These are phyloP conservation scores for Fusarium coicis DNA, from an alignment of 2,329 filamentous ascomycete species.

Conservation along the genomic window DNA sequence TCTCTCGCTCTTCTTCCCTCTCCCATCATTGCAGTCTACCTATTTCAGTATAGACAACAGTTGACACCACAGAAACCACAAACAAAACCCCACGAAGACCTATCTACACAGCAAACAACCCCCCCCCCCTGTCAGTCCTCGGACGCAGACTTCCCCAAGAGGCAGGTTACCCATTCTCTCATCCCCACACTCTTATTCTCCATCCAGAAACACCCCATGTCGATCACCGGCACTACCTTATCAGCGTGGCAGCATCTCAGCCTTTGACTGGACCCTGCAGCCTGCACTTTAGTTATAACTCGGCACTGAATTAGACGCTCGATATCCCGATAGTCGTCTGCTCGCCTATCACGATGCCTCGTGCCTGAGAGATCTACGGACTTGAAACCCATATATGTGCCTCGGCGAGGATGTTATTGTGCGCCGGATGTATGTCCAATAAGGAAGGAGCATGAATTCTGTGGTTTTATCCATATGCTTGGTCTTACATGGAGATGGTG, in stretches of 20 bases:
- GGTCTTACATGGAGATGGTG: background rate
- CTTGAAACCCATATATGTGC: conserved; percentile 14
- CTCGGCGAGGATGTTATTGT: conserved; percentile 24
- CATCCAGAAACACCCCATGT: background rate
- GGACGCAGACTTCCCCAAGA: conserved; percentile 29
- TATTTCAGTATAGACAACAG: background rate
- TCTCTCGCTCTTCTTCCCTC: background rate
- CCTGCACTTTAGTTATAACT: background rate
- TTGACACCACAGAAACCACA: background rate
- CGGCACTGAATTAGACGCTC: conserved; percentile 10
- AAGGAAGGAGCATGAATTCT: conserved; percentile 29
- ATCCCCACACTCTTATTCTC: conserved; percentile 20
- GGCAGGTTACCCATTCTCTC: conserved; percentile 24
- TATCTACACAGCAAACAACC: background rate
- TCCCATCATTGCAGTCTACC: background rate
- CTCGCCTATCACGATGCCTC: conserved; percentile 35
- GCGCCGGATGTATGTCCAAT: conserved; percentile 22
- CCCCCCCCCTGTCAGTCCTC: conserved; percentile 1
- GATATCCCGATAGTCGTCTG: background rate
- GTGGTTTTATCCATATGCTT: background rate
- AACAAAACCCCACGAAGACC: background rate
- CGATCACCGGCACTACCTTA: conserved; percentile 28
- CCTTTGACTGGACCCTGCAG: conserved; percentile 30
- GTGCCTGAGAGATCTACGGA: conserved; percentile 30
- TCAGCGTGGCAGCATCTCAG: conserved; percentile 26